Evolutionary conservation across 2,329 filamentous ascomycete genomes (phyloP), one percentile per base, ranked within the genome.

Genomic region (Calonectria multiphialidica): DNA sequence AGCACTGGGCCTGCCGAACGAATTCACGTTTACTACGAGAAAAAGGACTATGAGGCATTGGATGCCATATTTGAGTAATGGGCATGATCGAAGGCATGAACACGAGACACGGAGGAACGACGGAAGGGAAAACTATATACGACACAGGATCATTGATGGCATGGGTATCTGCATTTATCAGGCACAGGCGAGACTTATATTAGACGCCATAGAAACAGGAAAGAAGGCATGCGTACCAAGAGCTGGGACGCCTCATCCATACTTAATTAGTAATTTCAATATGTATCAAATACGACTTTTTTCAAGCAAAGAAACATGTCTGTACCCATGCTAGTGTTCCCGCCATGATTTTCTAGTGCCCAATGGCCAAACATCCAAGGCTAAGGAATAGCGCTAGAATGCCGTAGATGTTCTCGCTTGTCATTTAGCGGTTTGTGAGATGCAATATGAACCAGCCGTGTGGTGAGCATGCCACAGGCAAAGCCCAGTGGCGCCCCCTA

Each of bases 221-320:
- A 73, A 73, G 64, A 68, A 71, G 70, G 69, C 68, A 57, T 75
- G 80, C 79, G 78, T 78, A 85, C 83, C 84, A 85, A 85, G 84
- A 80, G 83, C 83, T 85, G 84, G 82, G 80, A 82, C 77, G 79
- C 77, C 79, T 80, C 81, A 75, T 45, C 76, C 66, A 73, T 68
- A 72, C 66, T 42, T 80, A 79, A 77, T 76, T 68, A 74, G 71
- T 80, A 79, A 76, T 79, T 74, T 40, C 68, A 75, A 65, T 61
- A 63, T 57, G 47, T 23, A 37, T 63, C 50, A 66, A 12, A 18
- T 25, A 45, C 55, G 47, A 30, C 18, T n/a, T 47, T 42, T 42
- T 10, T 10, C 28, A 47, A 30, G 28, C 33, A 28, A 45, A 45
- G 25, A 40, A 45, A 55, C 28, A 44, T 42, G 45, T 13, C 2